Base-by-base conservation (phyloP, 2,329 filamentous ascomycete species). In the Coniosporium tulheliwenetii region DNA sequence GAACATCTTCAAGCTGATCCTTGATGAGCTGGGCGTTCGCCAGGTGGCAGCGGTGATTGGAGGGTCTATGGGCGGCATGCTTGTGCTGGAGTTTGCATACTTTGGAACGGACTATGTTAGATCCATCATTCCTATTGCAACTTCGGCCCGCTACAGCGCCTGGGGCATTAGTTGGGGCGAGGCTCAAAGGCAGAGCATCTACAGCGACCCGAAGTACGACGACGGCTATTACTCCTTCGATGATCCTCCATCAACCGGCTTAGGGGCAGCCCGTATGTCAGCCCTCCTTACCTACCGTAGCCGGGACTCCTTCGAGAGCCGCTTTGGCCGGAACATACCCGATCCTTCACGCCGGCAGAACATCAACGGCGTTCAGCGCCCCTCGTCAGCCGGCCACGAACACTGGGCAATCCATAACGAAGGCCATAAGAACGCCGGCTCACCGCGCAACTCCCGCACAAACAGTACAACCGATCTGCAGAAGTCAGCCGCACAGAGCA, bases 171-270 rank as follows among this genome's bases (percentile, higher is more conserved):
- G 81, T 61, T 93, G 85, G 85, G 84, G 83, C 35, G 85, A 91
- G 58, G 84, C 84, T 3, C 85, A 93, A 59, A 72, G 85, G 39
- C 84, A 91, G 63, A 87, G 82, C 70, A 96, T 98, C 58, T 98
- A 96, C 63, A 87, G 85, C 33, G 91, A 98, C 57, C 91, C 91
- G 30, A 96, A 95, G 65, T 98, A 98, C 60, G 86, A 95, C 46
- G 87, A 96, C 54, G 91, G 91, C 36, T 96, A 95, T 63, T 98
- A 96, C 57, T 54, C 77, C 1, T 93, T 91, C 52, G 73, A 82
- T 30, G 85, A 96, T 50, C 87, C 87, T 30, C 91, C 91, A 0
- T 69, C 78, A 0, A 81, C 86, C 1, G 91, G 91, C 1, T 73
- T 98, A 2, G 86, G 87, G 10, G 91, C 91, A 7, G 91, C 91